phyloP scores from a whole-genome alignment of 1,284 basidiomycete genomes.

The Marasmius tenuissimus region DNA sequence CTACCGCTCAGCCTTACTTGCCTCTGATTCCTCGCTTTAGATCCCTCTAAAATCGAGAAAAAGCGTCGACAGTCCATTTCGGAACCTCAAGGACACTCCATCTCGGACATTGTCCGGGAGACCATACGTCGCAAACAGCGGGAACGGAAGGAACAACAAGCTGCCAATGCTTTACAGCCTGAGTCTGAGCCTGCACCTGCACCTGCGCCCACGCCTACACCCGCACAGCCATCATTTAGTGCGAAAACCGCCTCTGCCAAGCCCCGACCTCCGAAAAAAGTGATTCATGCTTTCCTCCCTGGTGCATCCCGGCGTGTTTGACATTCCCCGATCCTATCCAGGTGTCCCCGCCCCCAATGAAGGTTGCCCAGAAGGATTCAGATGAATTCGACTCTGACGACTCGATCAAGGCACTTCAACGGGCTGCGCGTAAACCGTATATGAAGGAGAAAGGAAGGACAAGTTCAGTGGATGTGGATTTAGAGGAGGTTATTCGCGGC shows the following conservation, averaged over 20 bases:
- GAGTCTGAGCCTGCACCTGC: not conserved
- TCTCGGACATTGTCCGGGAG: not conserved
- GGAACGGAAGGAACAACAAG: not conserved
- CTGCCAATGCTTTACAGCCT: not conserved
- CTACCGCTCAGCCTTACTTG: not conserved
- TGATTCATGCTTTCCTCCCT: not conserved
- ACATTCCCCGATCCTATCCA: not conserved
- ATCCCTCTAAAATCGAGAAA: not conserved
- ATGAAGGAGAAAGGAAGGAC: not conserved
- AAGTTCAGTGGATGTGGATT: not conserved
- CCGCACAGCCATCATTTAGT: not conserved
- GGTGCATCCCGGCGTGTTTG: not conserved
- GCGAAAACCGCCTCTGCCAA: not conserved
- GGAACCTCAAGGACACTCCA: not conserved
- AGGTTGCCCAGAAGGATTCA: not conserved
- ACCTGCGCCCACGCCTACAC: not conserved
- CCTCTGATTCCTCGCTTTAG: not conserved
- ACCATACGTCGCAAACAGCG: not conserved
- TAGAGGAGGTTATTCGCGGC: conserved; percentile 10
- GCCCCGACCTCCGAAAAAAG: not conserved
- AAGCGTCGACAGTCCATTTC: not conserved
- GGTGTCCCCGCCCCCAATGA: not conserved
- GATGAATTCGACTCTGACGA: conserved; percentile 2
- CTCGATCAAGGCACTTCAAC: not conserved
- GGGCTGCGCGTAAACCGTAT: not conserved